Evolutionary conservation across 192 early-diverging fungal species (phyloP), one percentile per base, ranked within the genome.

Genomic region (Neocallimastix lanati): DNA sequence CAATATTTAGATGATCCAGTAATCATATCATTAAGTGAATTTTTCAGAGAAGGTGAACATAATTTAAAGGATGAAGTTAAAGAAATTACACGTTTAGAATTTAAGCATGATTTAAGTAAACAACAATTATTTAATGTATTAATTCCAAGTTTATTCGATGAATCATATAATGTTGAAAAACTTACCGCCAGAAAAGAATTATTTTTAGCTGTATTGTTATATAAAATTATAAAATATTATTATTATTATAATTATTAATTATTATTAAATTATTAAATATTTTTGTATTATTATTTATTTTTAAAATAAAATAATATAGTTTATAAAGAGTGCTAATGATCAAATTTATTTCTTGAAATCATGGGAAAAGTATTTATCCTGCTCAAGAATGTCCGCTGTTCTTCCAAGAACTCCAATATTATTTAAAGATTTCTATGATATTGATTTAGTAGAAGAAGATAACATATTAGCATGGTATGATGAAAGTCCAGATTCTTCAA

Each of bases 11-110:
- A 50, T 50, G 12, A 86, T 86, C 84, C 84, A 84, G 78, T 88
- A 88, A 79, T 88, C 91, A 79, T 29, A 30, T 13, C 33, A 28
- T 28, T 80, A 78, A 12, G 76, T 29, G 76, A 81, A 77, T 21
- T 33, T 4, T 36, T 81, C 67, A 35, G 82, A 29, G 77, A 82
- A 77, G 76, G 80, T 58, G 80, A 83, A 77, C 77, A 83, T 80
- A 82, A 84, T 25, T 79, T 88, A 38, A 84, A 87, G 12, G 88
- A 88, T 5, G 88, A 91, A 82, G 86, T 93, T 76, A 94, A 94
- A 81, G 92, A 95, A 80, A 88, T 94, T 37, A 95, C 93, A 7
- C 90, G 93, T 18, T 79, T 94, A 13, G 94, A 95, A 85, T 94
- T 94, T 86, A 90, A 92, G 58, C 90, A 95, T 83, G 91, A 91